Evolutionary conservation across 2,329 filamentous ascomycete genomes (phyloP).

Genomic region (Claviceps fusiformis): DNA sequence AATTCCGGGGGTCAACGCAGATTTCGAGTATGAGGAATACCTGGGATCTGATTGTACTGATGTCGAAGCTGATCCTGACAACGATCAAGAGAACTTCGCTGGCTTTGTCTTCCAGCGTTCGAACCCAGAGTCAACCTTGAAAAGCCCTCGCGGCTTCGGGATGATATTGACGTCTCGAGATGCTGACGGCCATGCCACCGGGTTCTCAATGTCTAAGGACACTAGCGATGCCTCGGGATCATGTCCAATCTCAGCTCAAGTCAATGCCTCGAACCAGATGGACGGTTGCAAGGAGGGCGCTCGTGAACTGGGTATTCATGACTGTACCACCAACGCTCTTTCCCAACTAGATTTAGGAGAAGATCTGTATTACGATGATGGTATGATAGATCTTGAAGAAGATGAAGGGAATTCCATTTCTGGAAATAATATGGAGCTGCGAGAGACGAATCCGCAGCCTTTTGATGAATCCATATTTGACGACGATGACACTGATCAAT

Average conservation of each 20-base stretch:
- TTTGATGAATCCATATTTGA: conserved; percentile 69
- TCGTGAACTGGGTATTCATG: conserved; percentile 32
- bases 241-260: conserved; percentile 5
- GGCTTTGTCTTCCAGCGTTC: conserved; percentile 46
- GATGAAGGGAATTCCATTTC: conserved; percentile 24
- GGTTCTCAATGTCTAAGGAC: conserved; percentile 39
- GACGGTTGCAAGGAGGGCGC: conserved; percentile 8
- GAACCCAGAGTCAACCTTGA: conserved; percentile 33
- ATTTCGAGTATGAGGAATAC: conserved; percentile 6
- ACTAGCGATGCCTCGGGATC: conserved; percentile 16
- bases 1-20: conserved; percentile 43
- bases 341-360: conserved; percentile 27
- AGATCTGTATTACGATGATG: conserved; percentile 59
- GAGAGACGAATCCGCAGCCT: conserved; percentile 35
- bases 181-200: conserved; percentile 39
- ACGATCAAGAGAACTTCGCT: conserved; percentile 47
- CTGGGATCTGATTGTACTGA: conserved; percentile 6
- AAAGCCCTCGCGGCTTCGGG: conserved; percentile 35
- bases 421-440: conserved; percentile 26
- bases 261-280: background rate
- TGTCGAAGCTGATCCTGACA: conserved; percentile 30
- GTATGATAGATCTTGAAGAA: conserved; percentile 34
- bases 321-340: conserved; percentile 7
- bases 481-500: conserved; percentile 48
- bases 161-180: conserved; percentile 41